These are phyloP conservation scores for Cytauxzoon felis DNA, from an alignment of 169 alveolate genomes.

Conservation along the genomic window DNA sequence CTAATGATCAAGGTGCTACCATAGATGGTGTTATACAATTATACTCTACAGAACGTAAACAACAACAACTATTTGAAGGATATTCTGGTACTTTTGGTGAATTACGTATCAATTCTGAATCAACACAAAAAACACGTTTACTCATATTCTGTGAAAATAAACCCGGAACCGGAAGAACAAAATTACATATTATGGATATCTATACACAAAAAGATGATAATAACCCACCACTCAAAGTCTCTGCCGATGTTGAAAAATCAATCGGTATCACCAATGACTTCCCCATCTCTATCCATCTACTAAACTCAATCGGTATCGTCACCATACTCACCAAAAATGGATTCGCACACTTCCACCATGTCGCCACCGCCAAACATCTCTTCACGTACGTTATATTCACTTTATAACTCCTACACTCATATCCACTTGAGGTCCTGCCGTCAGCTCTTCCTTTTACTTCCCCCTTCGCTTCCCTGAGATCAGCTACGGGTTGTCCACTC, in stretches of 20 bases:
- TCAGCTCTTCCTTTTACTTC: too few species aligned
- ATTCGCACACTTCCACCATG: conserved; percentile 67
- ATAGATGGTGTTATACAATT: conserved; percentile 92
- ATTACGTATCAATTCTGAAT: conserved; percentile 23
- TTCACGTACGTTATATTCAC: conserved; percentile 7
- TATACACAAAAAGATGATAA: conserved; percentile 64
- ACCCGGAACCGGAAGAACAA: conserved; percentile 78
- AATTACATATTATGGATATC: conserved; percentile 91
- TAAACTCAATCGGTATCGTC: conserved; percentile 79
- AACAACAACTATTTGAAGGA: conserved; percentile 93
- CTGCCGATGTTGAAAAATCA: conserved; percentile 54
- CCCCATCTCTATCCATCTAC: conserved; percentile 74
- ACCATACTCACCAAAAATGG: conserved; percentile 75
- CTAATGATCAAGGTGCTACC: conserved; percentile 82
- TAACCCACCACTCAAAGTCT: conserved; percentile 65
- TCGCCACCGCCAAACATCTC: conserved; percentile 54
- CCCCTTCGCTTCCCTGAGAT: too few species aligned
- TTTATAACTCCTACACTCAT: too few species aligned
- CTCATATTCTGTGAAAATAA: conserved; percentile 93
- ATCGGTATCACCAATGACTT: conserved; percentile 65
- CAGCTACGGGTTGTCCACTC: too few species aligned
- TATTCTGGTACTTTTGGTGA: conserved; percentile 90
- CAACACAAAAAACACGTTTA: conserved; percentile 35
- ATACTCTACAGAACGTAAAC: conserved; percentile 86
- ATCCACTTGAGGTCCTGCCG: too few species aligned